Percentiles rank a stretch among this genome's conserved stretches.
Evolutionary conservation across 192 early-diverging fungal genomes (phyloP).

Genomic region (Pilaira anomala): DNA sequence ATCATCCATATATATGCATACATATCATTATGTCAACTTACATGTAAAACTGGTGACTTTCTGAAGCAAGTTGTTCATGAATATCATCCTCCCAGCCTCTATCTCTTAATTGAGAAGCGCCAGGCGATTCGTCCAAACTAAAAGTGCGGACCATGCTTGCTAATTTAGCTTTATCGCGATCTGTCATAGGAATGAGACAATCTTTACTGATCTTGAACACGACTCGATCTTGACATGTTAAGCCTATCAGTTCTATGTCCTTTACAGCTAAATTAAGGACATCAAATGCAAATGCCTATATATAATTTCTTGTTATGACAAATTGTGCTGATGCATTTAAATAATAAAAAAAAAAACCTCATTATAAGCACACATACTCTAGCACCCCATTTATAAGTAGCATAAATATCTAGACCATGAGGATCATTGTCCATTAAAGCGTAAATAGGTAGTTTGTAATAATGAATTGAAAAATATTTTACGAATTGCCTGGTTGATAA

Average conservation of each 20-base stretch:
- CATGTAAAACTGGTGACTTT: slow-evolving; percentile 10
- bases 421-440: slow-evolving; percentile 36
- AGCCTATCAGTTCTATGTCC: slow-evolving; percentile 21
- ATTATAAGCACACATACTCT: slow-evolving; percentile 8
- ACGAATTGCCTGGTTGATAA: slow-evolving; percentile 25
- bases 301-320: not conserved
- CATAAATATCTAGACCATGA: slow-evolving; percentile 33
- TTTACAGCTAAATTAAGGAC: slow-evolving; percentile 22
- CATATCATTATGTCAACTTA: not conserved
- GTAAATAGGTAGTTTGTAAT: slow-evolving; percentile 12
- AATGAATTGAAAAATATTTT: slow-evolving; percentile 19
- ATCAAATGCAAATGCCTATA: slow-evolving; percentile 15
- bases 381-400: slow-evolving; percentile 33
- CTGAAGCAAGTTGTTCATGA: not conserved
- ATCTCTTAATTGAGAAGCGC: not conserved
- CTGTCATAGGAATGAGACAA: slow-evolving; percentile 8
- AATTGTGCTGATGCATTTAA: not conserved
- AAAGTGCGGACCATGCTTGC: slow-evolving; percentile 7
- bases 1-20: not conserved
- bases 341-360: not conserved
- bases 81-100: not conserved
- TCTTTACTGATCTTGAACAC: slow-evolving; percentile 10
- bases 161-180: slow-evolving; percentile 22
- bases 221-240: slow-evolving; percentile 18
- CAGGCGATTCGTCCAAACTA: not conserved